Evolutionary conservation across 768 basidiomycete genomes (phyloP), one percentile per base, ranked within the genome.

Genomic region (Cystofilobasidium ferigula): DNA sequence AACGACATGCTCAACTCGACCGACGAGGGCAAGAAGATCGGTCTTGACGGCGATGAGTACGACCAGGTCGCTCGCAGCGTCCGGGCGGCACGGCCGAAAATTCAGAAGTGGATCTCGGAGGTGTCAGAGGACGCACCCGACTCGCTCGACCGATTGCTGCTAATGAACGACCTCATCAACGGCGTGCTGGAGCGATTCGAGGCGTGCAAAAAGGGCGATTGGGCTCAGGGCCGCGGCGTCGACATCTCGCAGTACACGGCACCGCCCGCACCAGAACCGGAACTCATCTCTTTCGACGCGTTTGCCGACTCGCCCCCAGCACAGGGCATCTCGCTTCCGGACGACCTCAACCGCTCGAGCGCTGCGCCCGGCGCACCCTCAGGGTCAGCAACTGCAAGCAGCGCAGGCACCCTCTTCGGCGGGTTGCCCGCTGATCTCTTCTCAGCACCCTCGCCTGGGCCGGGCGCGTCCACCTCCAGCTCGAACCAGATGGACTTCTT

Each of bases 121-220:
- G 91, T 90, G 22, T 87, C 91, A 71, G 81, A 84, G 2, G 86
- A 91, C 45, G 90, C 93, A 76, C 83, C 89, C 3, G 90, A 92
- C 70, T 88, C 89, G 36, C 82, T 97, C 70, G 93, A 93, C 68
- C 90, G 90, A 2, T 87, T 95, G 75, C 79, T 99, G 22, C 84
- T 98, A 75, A 93, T 93, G 68, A 99, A 99, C 75, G 95, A 99
- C 76, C 88, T 95, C 72, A 92, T 99, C 77, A 99, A 99, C 78
- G 87, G 84, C 24, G 90, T 92, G 18, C 76, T 97, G 18, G 81
- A 82, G 34, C 86, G 94, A 28, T 97, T 92, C 74, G 91, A 97
- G 66, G 86, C 90, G 0, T 97, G 87, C 81, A 90, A 90, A 77
- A 84, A 83, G 64, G 95, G 95, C 59, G 92, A 99, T 77, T 93